Base-by-base conservation (phyloP, 116 monocot species). In the Thalassia testudinum region DNA sequence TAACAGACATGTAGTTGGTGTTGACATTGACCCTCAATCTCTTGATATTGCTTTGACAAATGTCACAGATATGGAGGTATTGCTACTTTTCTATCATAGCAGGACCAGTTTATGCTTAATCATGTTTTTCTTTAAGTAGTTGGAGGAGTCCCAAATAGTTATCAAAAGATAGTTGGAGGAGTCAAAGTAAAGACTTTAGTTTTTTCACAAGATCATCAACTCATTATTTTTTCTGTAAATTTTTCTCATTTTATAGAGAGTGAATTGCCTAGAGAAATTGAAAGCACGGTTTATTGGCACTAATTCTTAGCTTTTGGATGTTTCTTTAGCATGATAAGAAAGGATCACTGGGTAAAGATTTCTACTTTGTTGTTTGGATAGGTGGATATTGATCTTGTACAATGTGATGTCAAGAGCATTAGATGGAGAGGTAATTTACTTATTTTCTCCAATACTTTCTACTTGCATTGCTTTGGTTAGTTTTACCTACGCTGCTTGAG, bases 31-130 rank as follows among this genome's bases (percentile, higher is more conserved):
- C 61, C 54, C 71, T 51, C 60, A 82, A 37, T 72, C 82, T 40
- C 78, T 97, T 60, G 86, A 82, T 64, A 73, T 73, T 61, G 86
- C 97, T 54, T 66, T 72, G 37, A 42, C 50, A 50, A 95, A 89
- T 90, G 97, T 79, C 62, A 80, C 62, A 59, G 77, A 90, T 38
- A 52, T 86, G 49, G 86, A 99, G 99, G 99, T 99, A 83, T 34
- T 10, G 10, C 30, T 34, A 10, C 6, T 34, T 34, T 34, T 10
- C 30, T 10, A 34, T 34, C 30, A 34, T 10, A 3, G 30, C 10
- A 34, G 10, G 30, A 34, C 30, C 10, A 34, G 30, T 34, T 34
- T 34, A 34, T 5, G 6, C 30, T 34, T 34, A 3, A 5, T 34
- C 10, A 34, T 10, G 10, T 34, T 34, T 34, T 5, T 10, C 10